Base-by-base conservation (phyloP, 2,329 filamentous ascomycete species). In the Sodiomyces alkalinus region DNA sequence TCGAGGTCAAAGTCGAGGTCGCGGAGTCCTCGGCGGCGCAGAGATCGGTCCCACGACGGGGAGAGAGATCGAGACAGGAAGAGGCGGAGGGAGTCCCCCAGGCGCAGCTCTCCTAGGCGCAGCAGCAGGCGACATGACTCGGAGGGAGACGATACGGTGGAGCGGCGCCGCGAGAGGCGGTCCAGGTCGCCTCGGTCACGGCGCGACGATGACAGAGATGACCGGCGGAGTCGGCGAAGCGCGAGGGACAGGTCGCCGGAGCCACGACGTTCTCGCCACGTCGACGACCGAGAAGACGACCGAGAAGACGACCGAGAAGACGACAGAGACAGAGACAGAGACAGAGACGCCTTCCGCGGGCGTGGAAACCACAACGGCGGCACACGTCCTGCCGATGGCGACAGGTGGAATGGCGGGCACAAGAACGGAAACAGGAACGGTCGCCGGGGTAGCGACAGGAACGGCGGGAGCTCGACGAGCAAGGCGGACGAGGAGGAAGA, bases 401-500 rank as follows among this genome's bases (percentile, higher is more conserved):
- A 42, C 15, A 36, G 36, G 14, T 31, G 41, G 5, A 30, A 37
- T 15, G 37, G 29, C 17, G 35, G 34, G 3, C 20, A 32, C 9
- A 36, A 32, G n/a, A n/a, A n/a, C n/a, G n/a, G n/a, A n/a, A n/a
- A n/a, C n/a, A n/a, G n/a, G n/a, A 19, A n/a, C 7, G 11, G 21
- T 6, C 6, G n/a, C 6, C 21, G 39, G 15, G 41, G 33, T 15
- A 39, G 37, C 15, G 27, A 41, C 12, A 34, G 35, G 10, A 30
- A 31, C 23, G 17, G 29, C 36, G 39, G 26, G 30, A 32, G 33
- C 30, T 29, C 33, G 18, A 36, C 30, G 17, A 44, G 42, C 8
- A 41, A 42, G 7, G 35, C 40, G 11, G 49, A 52, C 4, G 49
- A 47, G 6, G 64, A 64, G 13, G 65, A 69, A 14, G 73, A 78